These are phyloP conservation scores for Fusarium stilboides DNA, from an alignment of 2,329 filamentous ascomycete genomes.

Conservation along the genomic window DNA sequence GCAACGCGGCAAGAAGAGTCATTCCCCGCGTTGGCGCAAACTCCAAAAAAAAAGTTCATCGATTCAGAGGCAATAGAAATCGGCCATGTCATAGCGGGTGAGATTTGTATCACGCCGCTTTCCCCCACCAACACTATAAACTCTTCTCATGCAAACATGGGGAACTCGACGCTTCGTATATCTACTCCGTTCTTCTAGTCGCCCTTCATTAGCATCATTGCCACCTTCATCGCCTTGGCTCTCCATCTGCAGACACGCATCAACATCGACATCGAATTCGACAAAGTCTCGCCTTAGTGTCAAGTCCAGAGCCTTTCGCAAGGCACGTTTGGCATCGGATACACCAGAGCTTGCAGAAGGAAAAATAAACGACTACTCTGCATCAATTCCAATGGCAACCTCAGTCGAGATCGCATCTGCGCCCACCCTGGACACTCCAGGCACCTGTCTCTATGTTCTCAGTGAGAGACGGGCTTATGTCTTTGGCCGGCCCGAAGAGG, in stretches of 20 bases:
- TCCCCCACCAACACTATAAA: neutral
- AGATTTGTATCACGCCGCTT: slow-evolving; percentile 13
- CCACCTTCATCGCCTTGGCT: slow-evolving; percentile 2
- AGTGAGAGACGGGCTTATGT: slow-evolving; percentile 88
- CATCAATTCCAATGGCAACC: slow-evolving; percentile 74
- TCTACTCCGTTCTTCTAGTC: slow-evolving; percentile 35
- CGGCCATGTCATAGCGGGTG: slow-evolving; percentile 19
- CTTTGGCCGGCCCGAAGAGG: slow-evolving; percentile 87
- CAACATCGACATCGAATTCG: neutral
- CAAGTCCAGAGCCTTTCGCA: slow-evolving; percentile 10
- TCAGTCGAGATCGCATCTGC: slow-evolving; percentile 82
- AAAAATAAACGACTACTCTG: neutral
- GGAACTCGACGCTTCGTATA: slow-evolving; percentile 39
- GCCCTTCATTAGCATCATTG: neutral
- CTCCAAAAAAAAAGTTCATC: slow-evolving; percentile 32
- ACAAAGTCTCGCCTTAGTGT: neutral
- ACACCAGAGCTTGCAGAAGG: neutral
- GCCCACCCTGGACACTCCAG: slow-evolving; percentile 90
- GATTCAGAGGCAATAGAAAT: slow-evolving; percentile 6
- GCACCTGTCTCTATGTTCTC: slow-evolving; percentile 82
- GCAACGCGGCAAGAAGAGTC: slow-evolving; percentile 38
- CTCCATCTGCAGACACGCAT: slow-evolving; percentile 16
- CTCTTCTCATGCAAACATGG: slow-evolving; percentile 52
- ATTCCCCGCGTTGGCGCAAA: slow-evolving; percentile 29
- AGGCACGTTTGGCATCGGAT: neutral